Percentiles rank a stretch among this genome's conserved stretches.
These are phyloP conservation scores for Fusarium sp. DNA, from an alignment of 2,329 filamentous ascomycete species.

Conservation along the genomic window DNA sequence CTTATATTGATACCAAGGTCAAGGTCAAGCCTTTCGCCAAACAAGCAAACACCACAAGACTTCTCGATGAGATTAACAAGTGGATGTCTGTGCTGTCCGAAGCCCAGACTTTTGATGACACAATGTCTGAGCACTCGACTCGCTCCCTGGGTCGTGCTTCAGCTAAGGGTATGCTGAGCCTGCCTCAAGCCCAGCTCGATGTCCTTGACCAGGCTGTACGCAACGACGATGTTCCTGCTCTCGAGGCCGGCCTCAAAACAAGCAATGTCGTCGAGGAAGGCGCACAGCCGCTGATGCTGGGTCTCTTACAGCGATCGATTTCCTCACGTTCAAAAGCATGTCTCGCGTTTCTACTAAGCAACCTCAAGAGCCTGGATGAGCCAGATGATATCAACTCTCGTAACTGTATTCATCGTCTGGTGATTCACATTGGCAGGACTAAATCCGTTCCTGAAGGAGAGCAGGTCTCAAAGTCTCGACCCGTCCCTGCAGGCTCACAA, in stretches of 20 bases:
- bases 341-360: conserved; percentile 75
- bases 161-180: conserved; percentile 77
- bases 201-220: conserved; percentile 77
- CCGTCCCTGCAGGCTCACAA: conserved; percentile 61
- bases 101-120: conserved; percentile 79
- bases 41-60: conserved; percentile 62
- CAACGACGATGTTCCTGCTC: conserved; percentile 68
- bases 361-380: conserved; percentile 80
- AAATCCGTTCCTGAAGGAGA: conserved; percentile 59
- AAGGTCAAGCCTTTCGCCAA: conserved; percentile 89
- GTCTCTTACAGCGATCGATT: conserved; percentile 81
- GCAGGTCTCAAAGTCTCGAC: conserved; percentile 62
- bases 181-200: conserved; percentile 76
- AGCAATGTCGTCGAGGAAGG: conserved; percentile 58
- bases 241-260: conserved; percentile 68
- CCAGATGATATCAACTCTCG: conserved; percentile 92
- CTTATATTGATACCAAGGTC: conserved; percentile 90
- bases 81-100: conserved; percentile 89
- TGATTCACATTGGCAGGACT: conserved; percentile 91
- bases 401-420: conserved; percentile 91
- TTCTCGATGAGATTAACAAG: conserved; percentile 78
- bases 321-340: conserved; percentile 74
- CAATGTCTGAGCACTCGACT: conserved; percentile 77
- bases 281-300: conserved; percentile 77
- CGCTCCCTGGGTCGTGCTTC: conserved; percentile 81